Base-by-base conservation (phyloP, 345 rosid genomes). In the Pugionium dolabratum region DNA sequence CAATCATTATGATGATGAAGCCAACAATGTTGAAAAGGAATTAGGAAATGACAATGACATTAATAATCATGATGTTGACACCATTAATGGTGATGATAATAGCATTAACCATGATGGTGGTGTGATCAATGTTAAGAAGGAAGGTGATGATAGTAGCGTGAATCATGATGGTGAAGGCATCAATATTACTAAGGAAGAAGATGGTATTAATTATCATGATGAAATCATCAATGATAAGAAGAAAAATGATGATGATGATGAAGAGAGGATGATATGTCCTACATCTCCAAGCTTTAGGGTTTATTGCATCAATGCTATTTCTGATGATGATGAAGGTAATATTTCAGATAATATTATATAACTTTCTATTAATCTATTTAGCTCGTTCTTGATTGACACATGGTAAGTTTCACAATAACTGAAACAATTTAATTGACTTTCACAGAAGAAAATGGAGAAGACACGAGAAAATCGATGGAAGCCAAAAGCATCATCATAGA, bases 271-370 rank as follows among this genome's bases (percentile, higher is more conserved):
- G 62, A 55, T 62, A 28, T 71, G 59, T 50, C 76, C 80, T 32
- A 77, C 67, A 44, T 81, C 84, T 47, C 80, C 80, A 18, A 78
- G 80, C 73, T 81, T 81, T 75, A 76, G 78, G 59, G 76, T 81
- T 43, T 81, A 81, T 66, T 81, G 80, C 69, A 36, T 62, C 3
- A 59, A 79, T 46, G 69, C 67, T 51, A 8, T 66, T 37, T 54
- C 69, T 45, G 58, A 25, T 34, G 48, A 41, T 36, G 72, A 68
- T 4, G 69, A 72, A 49, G 76, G 76, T 72, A 64, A 54, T 18
- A 18, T 18, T 18, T 18, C 18, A 18, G 18, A 18, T 18, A 18
- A 18, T 18, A 44, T 36, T 29, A 5, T 53, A 70, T 18, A 18
- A 18, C 18, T 18, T 18, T 18, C 18, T 18, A 18, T 18, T 18